Base-by-base conservation (phyloP, 75 land plant genomes). In the Ceratopteris richardii region DNA sequence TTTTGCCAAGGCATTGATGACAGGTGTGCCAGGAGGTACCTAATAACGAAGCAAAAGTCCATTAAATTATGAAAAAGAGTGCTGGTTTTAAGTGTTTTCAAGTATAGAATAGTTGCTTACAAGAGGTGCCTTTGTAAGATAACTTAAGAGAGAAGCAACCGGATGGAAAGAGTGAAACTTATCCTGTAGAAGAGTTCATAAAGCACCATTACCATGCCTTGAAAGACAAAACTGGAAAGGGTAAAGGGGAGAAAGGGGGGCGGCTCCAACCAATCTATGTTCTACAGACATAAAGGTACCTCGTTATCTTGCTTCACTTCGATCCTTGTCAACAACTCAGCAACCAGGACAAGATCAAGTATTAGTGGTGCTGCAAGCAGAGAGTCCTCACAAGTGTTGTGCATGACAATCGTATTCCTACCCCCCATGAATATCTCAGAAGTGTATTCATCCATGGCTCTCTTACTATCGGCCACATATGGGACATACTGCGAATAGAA, bases 391-490 rank as follows among this genome's bases (percentile, higher is more conserved):
- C 97, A 92, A 1, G 97, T 92, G 71, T 92, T 92, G 75, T 92
- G 97, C 63, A 92, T 58, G 28, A 84, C 94, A n/a, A 92, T 85
- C 52, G 97, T 92, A 71, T 67, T 87, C 63, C 68, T 82, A 0
- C 97, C 97, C 18, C 97, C 93, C 89, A 85, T 92, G 82, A 92
- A 87, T 2, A 92, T 92, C 72, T 92, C 97, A 1, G 97, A 92
- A 0, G 94, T 85, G 80, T 92, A 92, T 60, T 92, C 97, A 64
- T 92, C 97, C 97, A 92, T 87, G 47, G 97, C 97, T 44, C 97
- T 72, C 86, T 92, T 92, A 84, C 97, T 92, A 57, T 88, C 97
- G 1, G 84, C 97, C 0, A 92, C 97, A 61, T 92, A 92, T 18
- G 97, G 97, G 51, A 92, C 97, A 70, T 92, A 92, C 97, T 90